Conservation (phyloP, 163 green algal genomes). For the Chlorella variabilis region DNA sequence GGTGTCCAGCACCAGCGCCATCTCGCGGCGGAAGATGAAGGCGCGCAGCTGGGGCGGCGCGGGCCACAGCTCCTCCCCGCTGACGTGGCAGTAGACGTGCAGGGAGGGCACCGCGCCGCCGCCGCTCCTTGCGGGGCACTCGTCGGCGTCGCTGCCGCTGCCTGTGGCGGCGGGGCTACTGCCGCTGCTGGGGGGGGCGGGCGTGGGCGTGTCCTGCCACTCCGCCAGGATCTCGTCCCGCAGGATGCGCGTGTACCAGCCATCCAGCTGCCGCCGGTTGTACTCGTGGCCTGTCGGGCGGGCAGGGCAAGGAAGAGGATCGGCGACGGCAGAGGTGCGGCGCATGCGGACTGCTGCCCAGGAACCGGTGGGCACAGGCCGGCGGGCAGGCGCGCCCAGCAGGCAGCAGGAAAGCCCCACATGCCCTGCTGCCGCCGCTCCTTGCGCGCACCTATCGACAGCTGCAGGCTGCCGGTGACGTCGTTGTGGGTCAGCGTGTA, state of each 20-base stretch:
- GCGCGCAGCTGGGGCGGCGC: conserved; percentile 82
- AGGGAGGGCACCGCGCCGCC: conserved; percentile 54
- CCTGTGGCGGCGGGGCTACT: not conserved
- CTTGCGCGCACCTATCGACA: conserved; percentile 63
- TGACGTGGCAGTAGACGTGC: conserved; percentile 94
- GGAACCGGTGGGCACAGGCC: too few species aligned
- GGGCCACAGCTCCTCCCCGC: conserved; percentile 70
- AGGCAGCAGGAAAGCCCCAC: too few species aligned
- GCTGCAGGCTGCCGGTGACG: conserved; percentile 83
- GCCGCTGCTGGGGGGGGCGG: not conserved
- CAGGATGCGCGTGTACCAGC: conserved; percentile 90
- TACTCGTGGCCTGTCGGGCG: conserved; percentile 76
- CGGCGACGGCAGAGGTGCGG: too few species aligned
- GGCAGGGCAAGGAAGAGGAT: too few species aligned
- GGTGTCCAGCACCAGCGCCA: conserved; percentile 89
- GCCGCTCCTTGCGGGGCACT: too few species aligned
- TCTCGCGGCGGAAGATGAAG: conserved; percentile 95
- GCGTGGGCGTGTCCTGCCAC: conserved; percentile 63
- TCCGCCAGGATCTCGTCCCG: conserved; percentile 92
- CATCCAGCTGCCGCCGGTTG: conserved; percentile 84
- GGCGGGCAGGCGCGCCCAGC: too few species aligned
- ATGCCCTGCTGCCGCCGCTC: too few species aligned
- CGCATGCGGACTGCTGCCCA: not conserved
- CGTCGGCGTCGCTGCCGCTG: not conserved
- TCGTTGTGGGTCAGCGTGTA: conserved; percentile 98